Evolutionary conservation across 768 basidiomycete species (phyloP), one percentile per base, ranked within the genome.

Genomic region (Pseudohyphozyma bogoriensis): DNA sequence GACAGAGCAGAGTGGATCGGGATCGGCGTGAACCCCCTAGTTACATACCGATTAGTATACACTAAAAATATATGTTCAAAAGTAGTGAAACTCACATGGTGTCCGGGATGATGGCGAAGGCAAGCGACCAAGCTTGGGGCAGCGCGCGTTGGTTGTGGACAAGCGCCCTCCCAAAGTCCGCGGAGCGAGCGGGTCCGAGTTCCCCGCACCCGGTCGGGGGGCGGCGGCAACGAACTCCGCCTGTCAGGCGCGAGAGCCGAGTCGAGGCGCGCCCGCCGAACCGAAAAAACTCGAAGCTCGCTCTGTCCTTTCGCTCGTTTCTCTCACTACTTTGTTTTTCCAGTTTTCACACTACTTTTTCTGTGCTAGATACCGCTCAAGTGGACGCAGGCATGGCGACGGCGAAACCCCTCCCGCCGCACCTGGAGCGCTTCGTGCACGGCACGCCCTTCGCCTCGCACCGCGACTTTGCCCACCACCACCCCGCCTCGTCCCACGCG

Each of bases 1-100:
- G 32, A 37, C 18, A 67, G 59, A 18, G 53, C 20, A 13, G 40
- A 31, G 18, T 26, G 22, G 10, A 55, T 20, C 0, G 64, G 64
- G 31, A 65, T 51, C 1, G 63, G 37, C 9, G 36, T 11, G 47
- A 49, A 29, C 10, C 28, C 28, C 47, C 24, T 9, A 11, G 24
- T 29, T 3, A 4, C 22, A 13, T 44, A 12, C 42, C 7, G n/a
- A 29, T 3, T 24, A 15, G 45, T 44, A 44, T 12, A n/a, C 7
- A 18, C 15, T 4, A 42, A 42, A n/a, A 11, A 3, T n/a, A 20
- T 4, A 6, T 42, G 40, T 18, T 42, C 20, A 15, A n/a, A 8
- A 42, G 20, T 18, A 22, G 18, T 2, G 40, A 22, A 11, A 18
- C 7, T 11, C 40, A 11, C 20, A 42, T 42, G 40, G 40, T n/a